phyloP scores from a whole-genome alignment of 2,329 filamentous ascomycete species.

The Trichoderma pleuroti region DNA sequence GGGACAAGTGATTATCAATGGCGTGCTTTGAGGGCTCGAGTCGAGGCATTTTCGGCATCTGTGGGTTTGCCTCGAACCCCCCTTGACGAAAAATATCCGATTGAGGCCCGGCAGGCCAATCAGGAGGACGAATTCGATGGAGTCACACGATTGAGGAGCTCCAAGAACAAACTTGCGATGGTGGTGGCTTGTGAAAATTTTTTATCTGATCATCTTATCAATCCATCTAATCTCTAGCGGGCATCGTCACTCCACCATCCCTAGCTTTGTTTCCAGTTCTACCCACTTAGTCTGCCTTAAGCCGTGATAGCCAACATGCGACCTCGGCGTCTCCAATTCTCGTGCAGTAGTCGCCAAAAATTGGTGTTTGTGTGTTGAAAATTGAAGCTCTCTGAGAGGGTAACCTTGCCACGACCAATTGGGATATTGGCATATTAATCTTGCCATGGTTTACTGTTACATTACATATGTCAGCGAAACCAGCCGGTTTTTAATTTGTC shows the following conservation, averaged over 20 bases:
- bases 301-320: background rate
- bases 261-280: background rate
- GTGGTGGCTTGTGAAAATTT: conserved; percentile 2
- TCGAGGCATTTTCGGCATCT: conserved; percentile 14
- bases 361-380: background rate
- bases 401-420: background rate
- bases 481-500: background rate
- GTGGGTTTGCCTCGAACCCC: background rate
- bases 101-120: conserved; percentile 5
- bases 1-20: conserved; percentile 11
- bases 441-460: background rate
- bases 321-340: conserved; percentile 5
- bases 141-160: background rate
- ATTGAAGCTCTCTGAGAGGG: background rate
- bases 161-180: background rate
- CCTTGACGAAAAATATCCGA: background rate
- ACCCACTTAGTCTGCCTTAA: conserved; percentile 4
- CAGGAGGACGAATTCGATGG: background rate
- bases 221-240: conserved; percentile 17
- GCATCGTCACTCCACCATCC: conserved; percentile 6
- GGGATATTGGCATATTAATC: background rate
- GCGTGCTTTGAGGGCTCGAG: conserved; percentile 2
- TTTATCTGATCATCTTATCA: conserved; percentile 23
- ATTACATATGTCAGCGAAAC: background rate
- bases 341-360: background rate